These are phyloP conservation scores for Epichloe coenophiala DNA, from an alignment of 2,329 filamentous ascomycete species.

Conservation along the genomic window DNA sequence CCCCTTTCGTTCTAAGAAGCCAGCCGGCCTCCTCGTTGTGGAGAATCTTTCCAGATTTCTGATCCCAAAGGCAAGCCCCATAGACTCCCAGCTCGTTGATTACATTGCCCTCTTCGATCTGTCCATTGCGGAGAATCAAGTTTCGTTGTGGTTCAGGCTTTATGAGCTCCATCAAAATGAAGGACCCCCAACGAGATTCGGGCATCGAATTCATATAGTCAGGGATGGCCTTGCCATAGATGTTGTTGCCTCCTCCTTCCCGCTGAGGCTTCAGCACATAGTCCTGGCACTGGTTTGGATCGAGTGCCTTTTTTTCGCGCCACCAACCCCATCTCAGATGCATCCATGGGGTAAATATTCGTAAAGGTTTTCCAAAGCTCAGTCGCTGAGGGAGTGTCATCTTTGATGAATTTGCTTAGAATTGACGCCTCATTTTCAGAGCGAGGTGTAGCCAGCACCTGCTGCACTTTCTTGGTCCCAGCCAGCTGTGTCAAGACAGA, in stretches of 20 bases:
- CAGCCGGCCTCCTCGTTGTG: conserved; percentile 81
- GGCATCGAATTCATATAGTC: conserved; percentile 62
- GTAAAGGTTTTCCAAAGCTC: conserved; percentile 71
- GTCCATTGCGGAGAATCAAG: conserved; percentile 72
- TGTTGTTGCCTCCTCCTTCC: conserved; percentile 92
- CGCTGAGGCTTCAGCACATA: conserved; percentile 95
- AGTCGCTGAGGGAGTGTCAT: conserved; percentile 32
- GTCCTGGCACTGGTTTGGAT: conserved; percentile 51
- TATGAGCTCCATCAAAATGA: conserved; percentile 97
- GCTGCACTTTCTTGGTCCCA: conserved; percentile 93
- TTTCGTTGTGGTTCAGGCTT: conserved; percentile 72
- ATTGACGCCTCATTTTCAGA: conserved; percentile 42
- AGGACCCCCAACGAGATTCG: conserved; percentile 75
- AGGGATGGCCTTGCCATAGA: conserved; percentile 80
- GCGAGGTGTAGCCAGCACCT: conserved; percentile 73
- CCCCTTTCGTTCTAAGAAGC: conserved; percentile 81
- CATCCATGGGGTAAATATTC: conserved; percentile 89
- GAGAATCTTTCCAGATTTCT: conserved; percentile 41
- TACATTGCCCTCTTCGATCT: conserved; percentile 67
- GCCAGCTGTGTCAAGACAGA: conserved; percentile 83
- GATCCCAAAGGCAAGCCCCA: conserved; percentile 77
- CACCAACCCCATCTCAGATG: conserved; percentile 52
- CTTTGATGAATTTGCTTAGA: conserved; percentile 56
- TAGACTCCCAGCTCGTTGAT: conserved; percentile 91
- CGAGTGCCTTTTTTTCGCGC: conserved; percentile 65